Conservation (phyloP, 768 basidiomycete genomes). For the Calocera cornea region DNA sequence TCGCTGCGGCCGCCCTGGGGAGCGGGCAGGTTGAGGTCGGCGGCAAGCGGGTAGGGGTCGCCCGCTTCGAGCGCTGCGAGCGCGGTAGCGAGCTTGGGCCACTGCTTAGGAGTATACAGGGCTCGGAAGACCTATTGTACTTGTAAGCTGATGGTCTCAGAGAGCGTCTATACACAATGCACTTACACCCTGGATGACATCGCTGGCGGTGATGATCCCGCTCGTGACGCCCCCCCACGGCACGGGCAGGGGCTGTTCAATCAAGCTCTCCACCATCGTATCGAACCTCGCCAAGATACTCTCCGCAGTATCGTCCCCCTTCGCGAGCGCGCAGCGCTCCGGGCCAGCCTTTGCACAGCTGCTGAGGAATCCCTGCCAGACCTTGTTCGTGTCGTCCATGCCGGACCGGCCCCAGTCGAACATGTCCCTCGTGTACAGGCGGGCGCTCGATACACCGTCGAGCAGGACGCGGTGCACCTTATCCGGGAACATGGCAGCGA, state of each 20-base stretch:
- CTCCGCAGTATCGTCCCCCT: neutral
- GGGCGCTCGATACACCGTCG: slow-evolving; percentile 12
- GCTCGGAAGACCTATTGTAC: no score
- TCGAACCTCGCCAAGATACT: neutral
- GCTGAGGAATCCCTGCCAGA: slow-evolving; percentile 11
- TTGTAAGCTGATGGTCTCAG: no score
- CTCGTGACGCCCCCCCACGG: no score
- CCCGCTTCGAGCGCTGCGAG: neutral
- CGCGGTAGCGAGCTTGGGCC: no score
- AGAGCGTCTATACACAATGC: no score
- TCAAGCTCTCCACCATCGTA: neutral
- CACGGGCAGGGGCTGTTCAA: neutral
- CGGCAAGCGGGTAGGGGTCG: neutral
- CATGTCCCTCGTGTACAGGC: neutral
- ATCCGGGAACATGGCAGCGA: slow-evolving; percentile 18
- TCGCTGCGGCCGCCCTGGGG: neutral
- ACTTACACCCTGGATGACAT: no score
- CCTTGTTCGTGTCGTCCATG: neutral
- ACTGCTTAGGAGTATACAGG: no score
- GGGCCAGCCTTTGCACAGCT: slow-evolving; percentile 11
- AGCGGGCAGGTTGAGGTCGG: slow-evolving; percentile 1
- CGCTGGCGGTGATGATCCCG: no score
- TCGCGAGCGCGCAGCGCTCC: slow-evolving; percentile 9
- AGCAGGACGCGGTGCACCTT: slow-evolving; percentile 9
- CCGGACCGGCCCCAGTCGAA: neutral